phyloP scores from a whole-genome alignment of 2,329 filamentous ascomycete species.

The Sclerotinia spermophila region DNA sequence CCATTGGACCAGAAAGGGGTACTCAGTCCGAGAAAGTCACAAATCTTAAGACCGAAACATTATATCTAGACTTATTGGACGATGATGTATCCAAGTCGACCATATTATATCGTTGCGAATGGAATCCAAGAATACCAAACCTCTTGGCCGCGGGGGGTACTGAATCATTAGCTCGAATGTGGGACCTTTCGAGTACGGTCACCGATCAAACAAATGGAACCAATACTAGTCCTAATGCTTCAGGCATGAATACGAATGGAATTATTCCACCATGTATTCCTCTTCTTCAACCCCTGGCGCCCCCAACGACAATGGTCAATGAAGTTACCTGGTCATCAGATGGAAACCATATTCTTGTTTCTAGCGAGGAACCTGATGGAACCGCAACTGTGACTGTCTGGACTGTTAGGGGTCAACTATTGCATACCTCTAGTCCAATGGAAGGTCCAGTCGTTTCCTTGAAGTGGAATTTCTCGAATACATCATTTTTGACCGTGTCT shows the following conservation, averaged over 20 bases:
- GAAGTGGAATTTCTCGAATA: slow-evolving; percentile 55
- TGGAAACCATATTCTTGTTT: slow-evolving; percentile 54
- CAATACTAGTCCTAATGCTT: neutral
- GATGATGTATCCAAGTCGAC: slow-evolving; percentile 38
- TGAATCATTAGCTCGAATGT: slow-evolving; percentile 67
- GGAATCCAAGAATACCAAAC: slow-evolving; percentile 62
- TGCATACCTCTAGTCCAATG: slow-evolving; percentile 53
- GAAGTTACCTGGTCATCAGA: slow-evolving; percentile 59
- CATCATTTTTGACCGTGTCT: slow-evolving; percentile 54
- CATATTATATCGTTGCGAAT: slow-evolving; percentile 65
- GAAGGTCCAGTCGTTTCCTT: slow-evolving; percentile 61
- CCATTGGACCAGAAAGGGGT: slow-evolving; percentile 60
- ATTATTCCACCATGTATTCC: slow-evolving; percentile 38
- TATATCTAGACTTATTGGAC: slow-evolving; percentile 53
- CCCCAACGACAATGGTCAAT: slow-evolving; percentile 52
- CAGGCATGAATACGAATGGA: slow-evolving; percentile 20
- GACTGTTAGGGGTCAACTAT: slow-evolving; percentile 49
- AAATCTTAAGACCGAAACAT: slow-evolving; percentile 57
- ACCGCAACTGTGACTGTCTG: slow-evolving; percentile 52
- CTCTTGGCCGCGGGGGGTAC: slow-evolving; percentile 65
- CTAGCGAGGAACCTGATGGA: slow-evolving; percentile 51
- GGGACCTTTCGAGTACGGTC: slow-evolving; percentile 55
- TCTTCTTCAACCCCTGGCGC: slow-evolving; percentile 52
- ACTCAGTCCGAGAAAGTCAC: slow-evolving; percentile 62
- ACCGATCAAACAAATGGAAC: slow-evolving; percentile 35